Percentiles rank a stretch among this genome's conserved stretches.
Evolutionary conservation across 2,329 filamentous ascomycete species (phyloP).

Genomic region (Cladophialophora exuberans): DNA sequence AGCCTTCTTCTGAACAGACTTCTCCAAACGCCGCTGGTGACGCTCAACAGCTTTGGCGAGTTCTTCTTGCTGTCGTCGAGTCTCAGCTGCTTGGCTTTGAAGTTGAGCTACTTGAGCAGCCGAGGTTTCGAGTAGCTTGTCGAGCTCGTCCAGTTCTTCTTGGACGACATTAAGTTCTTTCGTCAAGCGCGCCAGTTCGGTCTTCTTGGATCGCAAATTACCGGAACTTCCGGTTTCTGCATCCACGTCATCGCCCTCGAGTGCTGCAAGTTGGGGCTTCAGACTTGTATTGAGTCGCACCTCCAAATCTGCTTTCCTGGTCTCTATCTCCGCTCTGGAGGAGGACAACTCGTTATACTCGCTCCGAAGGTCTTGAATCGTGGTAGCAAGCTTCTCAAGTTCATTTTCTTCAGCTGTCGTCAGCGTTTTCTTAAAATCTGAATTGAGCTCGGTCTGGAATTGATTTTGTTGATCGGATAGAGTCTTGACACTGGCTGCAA

Average conservation of each 20-base stretch:
- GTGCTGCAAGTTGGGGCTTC: conserved; percentile 81
- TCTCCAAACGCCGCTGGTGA: conserved; percentile 87
- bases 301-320: conserved; percentile 80
- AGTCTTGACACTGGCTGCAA: conserved; percentile 74
- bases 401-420: conserved; percentile 79
- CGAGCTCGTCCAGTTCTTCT: conserved; percentile 72
- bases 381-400: conserved; percentile 70
- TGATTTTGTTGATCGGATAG: conserved; percentile 75
- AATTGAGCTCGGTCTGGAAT: conserved; percentile 77
- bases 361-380: conserved; percentile 73
- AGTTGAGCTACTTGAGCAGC: conserved; percentile 60
- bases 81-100: conserved; percentile 63
- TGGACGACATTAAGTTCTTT: conserved; percentile 70
- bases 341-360: conserved; percentile 76
- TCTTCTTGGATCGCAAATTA: conserved; percentile 75
- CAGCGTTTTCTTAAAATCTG: conserved; percentile 90
- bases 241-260: conserved; percentile 76
- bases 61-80: conserved; percentile 73
- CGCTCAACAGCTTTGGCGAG: conserved; percentile 78
- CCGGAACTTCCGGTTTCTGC: conserved; percentile 55
- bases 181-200: conserved; percentile 77
- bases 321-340: conserved; percentile 75
- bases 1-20: conserved; percentile 85
- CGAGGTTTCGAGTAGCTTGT: conserved; percentile 68
- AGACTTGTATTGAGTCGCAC: conserved; percentile 88